These are phyloP conservation scores for Gymnopilus dilepis DNA, from an alignment of 768 basidiomycete genomes.

Conservation along the genomic window DNA sequence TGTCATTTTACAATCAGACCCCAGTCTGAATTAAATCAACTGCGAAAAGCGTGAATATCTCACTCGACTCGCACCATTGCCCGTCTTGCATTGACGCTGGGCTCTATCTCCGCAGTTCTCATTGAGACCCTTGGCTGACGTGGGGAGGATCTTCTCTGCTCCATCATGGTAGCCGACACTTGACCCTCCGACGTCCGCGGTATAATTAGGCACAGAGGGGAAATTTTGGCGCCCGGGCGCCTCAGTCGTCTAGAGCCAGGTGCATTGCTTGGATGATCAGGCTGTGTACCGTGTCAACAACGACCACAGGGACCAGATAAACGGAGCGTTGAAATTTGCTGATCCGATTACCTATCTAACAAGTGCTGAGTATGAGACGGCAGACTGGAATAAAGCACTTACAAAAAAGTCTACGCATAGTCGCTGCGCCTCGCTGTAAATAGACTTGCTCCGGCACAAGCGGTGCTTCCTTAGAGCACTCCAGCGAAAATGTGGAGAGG, in stretches of 20 bases:
- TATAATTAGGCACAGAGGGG: not conserved
- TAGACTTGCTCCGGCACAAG: no score
- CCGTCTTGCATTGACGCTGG: not conserved
- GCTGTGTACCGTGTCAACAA: not conserved
- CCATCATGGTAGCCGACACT: not conserved
- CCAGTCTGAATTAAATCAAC: not conserved
- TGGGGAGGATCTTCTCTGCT: not conserved
- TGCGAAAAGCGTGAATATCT: conserved; percentile 2
- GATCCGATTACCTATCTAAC: not conserved
- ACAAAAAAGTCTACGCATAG: no score
- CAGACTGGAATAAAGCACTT: no score
- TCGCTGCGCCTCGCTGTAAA: no score
- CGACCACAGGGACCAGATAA: not conserved
- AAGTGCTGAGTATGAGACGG: not conserved
- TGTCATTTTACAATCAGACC: not conserved
- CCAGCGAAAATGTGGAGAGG: not conserved
- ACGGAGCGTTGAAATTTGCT: not conserved
- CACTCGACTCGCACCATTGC: not conserved
- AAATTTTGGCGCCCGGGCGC: not conserved
- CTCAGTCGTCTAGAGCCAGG: not conserved
- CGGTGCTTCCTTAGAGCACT: no score
- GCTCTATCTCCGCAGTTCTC: not conserved
- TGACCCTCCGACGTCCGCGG: not conserved
- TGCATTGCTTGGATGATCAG: not conserved
- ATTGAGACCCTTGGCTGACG: not conserved